These are phyloP conservation scores for Hirschioporus abietinus DNA, from an alignment of 768 basidiomycete species.

Conservation along the genomic window DNA sequence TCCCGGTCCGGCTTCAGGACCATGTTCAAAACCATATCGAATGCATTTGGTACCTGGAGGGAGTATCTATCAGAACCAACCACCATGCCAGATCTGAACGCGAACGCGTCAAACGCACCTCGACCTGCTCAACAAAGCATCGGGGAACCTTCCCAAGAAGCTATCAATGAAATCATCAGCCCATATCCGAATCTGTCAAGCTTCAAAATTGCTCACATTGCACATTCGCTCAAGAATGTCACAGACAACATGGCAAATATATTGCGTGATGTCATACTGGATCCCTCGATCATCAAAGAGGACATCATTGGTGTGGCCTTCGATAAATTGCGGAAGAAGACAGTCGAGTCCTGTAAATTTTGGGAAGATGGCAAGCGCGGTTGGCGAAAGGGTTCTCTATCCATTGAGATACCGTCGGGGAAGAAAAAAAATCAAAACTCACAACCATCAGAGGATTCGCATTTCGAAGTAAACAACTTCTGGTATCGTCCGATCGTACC, in stretches of 20 bases:
- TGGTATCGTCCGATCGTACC: background rate
- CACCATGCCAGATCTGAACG: too few relatives aligned
- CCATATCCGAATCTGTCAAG: background rate
- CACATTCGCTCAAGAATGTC: too few relatives aligned
- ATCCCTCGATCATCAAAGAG: background rate
- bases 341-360: background rate
- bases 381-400: background rate
- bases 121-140: too few relatives aligned
- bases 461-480: background rate
- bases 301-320: background rate
- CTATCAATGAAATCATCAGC: background rate
- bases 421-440: too few relatives aligned
- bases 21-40: too few relatives aligned
- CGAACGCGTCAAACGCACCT: too few relatives aligned
- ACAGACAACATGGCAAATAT: background rate
- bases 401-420: background rate
- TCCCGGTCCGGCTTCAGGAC: too few relatives aligned
- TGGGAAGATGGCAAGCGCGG: background rate
- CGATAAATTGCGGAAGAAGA: background rate
- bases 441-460: background rate
- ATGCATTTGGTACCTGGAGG: too few relatives aligned
- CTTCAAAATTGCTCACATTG: background rate
- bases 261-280: background rate
- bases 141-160: background rate
- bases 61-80: too few relatives aligned